These are phyloP conservation scores for Pneumocystis murina DNA, from an alignment of 1,139 yeast genomes.

Conservation along the genomic window DNA sequence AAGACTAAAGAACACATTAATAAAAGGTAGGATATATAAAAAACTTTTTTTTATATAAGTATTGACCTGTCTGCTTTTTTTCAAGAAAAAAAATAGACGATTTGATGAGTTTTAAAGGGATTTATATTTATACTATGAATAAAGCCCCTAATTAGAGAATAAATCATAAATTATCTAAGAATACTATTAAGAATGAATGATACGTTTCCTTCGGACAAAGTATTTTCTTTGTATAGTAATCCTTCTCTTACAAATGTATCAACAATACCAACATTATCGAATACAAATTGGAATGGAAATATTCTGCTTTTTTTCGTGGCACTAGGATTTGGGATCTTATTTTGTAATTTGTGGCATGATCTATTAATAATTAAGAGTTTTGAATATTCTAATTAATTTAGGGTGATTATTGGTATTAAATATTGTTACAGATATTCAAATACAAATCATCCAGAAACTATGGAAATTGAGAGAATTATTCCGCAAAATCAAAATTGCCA, in stretches of 20 bases:
- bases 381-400: neutral
- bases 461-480: constrained; percentile 9
- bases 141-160: neutral
- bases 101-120: neutral
- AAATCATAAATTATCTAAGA: neutral
- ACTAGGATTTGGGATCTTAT: constrained; percentile 27
- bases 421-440: constrained; percentile 24
- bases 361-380: too few species aligned
- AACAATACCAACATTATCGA: neutral
- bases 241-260: neutral
- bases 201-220: neutral
- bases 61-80: neutral
- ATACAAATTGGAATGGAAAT: neutral
- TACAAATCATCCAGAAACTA: constrained; percentile 12
- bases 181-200: neutral
- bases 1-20: neutral
- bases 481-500: neutral
- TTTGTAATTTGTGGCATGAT: constrained; percentile 23
- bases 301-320: constrained; percentile 26
- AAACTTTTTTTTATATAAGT: neutral
- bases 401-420: constrained; percentile 23
- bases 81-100: neutral
- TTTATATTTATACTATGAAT: neutral
- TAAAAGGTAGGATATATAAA: neutral
- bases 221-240: too few species aligned